These are phyloP conservation scores for Tympanopsis confertula DNA, from an alignment of 2,329 filamentous ascomycete species.

Conservation along the genomic window DNA sequence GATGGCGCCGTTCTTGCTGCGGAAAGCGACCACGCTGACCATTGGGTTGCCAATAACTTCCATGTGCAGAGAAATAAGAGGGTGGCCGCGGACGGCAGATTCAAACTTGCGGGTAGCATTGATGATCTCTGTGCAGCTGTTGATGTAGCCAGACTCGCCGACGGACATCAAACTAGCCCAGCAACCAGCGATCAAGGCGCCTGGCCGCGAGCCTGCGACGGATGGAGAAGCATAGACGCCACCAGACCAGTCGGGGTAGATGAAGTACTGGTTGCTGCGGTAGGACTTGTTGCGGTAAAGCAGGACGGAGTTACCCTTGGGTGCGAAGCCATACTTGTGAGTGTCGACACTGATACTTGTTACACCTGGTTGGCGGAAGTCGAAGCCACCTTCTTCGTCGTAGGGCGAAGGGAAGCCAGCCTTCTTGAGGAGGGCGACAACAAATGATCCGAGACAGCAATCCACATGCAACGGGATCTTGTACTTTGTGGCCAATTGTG, in stretches of 20 bases:
- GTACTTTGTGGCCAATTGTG: conserved; percentile 67
- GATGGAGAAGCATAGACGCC: conserved; percentile 91
- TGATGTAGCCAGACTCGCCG: conserved; percentile 78
- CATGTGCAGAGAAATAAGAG: conserved; percentile 60
- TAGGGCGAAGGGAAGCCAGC: conserved; percentile 73
- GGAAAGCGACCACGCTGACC: conserved; percentile 81
- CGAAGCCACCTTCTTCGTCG: conserved; percentile 48
- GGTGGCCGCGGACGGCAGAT: conserved; percentile 58
- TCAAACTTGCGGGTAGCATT: conserved; percentile 75
- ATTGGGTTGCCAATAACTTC: conserved; percentile 74
- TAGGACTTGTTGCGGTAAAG: conserved; percentile 74
- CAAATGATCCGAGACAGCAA: conserved; percentile 92
- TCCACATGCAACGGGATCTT: conserved; percentile 87
- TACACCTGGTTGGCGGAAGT: conserved; percentile 88
- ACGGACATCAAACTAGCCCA: conserved; percentile 87
- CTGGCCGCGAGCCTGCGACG: conserved; percentile 82
- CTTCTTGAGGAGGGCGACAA: conserved; percentile 81
- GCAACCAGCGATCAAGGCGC: conserved; percentile 87
- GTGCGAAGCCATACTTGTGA: conserved; percentile 97
- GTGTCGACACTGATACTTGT: conserved; percentile 95
- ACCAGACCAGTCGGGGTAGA: conserved; percentile 87
- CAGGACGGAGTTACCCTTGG: conserved; percentile 89
- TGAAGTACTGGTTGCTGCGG: conserved; percentile 89
- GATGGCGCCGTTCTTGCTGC: conserved; percentile 54
- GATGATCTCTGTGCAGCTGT: conserved; percentile 78